A percentile compares a stretch with the other conserved stretches of the same genome.
Evolutionary conservation across 2,329 filamentous ascomycete genomes (phyloP).

Genomic region (Dendryphion nanum): DNA sequence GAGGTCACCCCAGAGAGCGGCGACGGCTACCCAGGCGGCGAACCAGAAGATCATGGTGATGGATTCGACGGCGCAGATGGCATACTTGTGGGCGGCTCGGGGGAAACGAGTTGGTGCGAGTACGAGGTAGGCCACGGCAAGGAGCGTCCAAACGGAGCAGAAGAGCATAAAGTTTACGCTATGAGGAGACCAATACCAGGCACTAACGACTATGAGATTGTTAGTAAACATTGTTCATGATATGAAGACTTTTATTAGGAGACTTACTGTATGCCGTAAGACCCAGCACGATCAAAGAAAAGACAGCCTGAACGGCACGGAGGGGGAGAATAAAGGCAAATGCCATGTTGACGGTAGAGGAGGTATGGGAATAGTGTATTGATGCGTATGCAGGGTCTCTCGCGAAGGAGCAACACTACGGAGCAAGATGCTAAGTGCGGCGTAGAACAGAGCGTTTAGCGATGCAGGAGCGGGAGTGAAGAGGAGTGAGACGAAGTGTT

Average conservation of each 20-base stretch:
- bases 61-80: conserved; percentile 66
- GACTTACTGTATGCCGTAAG: conserved; percentile 72
- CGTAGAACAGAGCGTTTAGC: too few relatives aligned
- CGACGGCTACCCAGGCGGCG: conserved; percentile 76
- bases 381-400: too few relatives aligned
- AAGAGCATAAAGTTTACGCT: conserved; percentile 78
- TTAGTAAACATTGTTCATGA: background rate
- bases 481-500: too few relatives aligned
- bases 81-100: conserved; percentile 62
- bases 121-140: conserved; percentile 69
- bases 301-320: conserved; percentile 65
- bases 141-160: conserved; percentile 69
- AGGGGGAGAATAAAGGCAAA: conserved; percentile 59
- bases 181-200: conserved; percentile 49
- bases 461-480: too few relatives aligned
- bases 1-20: conserved; percentile 60
- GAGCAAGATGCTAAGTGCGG: too few relatives aligned
- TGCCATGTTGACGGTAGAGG: too few relatives aligned
- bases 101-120: conserved; percentile 64
- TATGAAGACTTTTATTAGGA: too few relatives aligned
- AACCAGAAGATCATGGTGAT: conserved; percentile 91
- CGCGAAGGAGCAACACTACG: too few relatives aligned
- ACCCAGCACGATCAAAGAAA: conserved; percentile 74
- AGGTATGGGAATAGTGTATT: too few relatives aligned
- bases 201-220: too few relatives aligned